phyloP scores from a whole-genome alignment of 306 rosid genomes.

The Vigna reflexopilosa region DNA sequence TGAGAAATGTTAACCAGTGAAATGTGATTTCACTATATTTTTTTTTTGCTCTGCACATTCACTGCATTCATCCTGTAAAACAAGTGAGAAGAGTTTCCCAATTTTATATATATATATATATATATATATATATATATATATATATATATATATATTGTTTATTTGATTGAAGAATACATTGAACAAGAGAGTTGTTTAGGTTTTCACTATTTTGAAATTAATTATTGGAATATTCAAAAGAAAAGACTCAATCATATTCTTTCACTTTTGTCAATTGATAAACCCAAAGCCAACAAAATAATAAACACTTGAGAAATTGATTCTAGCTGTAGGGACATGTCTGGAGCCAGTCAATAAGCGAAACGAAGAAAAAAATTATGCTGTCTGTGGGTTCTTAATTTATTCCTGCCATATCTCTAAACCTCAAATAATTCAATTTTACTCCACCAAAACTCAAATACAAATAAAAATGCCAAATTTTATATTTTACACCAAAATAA shows the following conservation, averaged over 20 bases:
- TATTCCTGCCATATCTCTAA: background rate
- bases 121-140: too few relatives aligned
- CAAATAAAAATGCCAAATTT: too few relatives aligned
- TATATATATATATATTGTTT: too few relatives aligned
- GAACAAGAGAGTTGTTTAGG: slow-evolving; percentile 35
- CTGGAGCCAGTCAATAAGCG: background rate
- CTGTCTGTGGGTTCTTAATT: background rate
- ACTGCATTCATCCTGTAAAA: slow-evolving; percentile 37
- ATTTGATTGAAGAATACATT: slow-evolving; percentile 31
- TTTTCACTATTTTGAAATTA: slow-evolving; percentile 12
- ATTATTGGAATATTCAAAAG: slow-evolving; percentile 7
- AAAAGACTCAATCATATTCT: slow-evolving; percentile 3
- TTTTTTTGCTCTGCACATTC: slow-evolving; percentile 24
- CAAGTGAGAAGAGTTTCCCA: background rate
- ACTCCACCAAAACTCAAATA: too few relatives aligned
- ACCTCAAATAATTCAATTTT: background rate
- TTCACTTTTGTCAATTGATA: background rate
- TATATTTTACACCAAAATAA: too few relatives aligned
- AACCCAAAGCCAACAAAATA: slow-evolving; percentile 4
- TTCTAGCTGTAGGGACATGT: slow-evolving; percentile 32
- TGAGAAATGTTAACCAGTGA: slow-evolving; percentile 5
- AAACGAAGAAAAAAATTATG: background rate
- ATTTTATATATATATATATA: too few relatives aligned
- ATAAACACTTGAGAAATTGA: background rate
- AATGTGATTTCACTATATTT: slow-evolving; percentile 17